Conservation (phyloP, 495 filamentous ascomycete species). For the Hypoxylon fuscum region DNA sequence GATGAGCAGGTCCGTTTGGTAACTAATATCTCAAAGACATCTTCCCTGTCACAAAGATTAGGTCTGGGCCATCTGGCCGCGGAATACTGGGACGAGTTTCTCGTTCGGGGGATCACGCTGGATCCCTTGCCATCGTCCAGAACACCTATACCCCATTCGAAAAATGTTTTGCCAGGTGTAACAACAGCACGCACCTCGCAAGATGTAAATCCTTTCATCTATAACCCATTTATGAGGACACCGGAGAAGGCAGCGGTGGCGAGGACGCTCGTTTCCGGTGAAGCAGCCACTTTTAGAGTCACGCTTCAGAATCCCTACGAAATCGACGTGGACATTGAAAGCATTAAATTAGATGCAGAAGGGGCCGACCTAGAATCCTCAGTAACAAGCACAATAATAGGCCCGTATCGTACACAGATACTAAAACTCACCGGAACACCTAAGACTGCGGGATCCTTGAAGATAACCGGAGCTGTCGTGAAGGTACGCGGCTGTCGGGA, state of each 20-base stretch:
- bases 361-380: slow-evolving; percentile 74
- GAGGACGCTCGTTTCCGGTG: slow-evolving; percentile 76
- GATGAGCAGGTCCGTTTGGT: slow-evolving; percentile 87
- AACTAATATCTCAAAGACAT: slow-evolving; percentile 84
- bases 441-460: slow-evolving; percentile 69
- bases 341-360: slow-evolving; percentile 75
- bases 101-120: slow-evolving; percentile 82
- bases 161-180: slow-evolving; percentile 72
- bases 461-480: slow-evolving; percentile 79
- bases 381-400: slow-evolving; percentile 71
- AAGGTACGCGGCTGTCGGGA: slow-evolving; percentile 83
- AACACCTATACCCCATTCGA: slow-evolving; percentile 75
- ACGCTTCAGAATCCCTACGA: slow-evolving; percentile 94
- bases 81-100: slow-evolving; percentile 96
- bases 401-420: slow-evolving; percentile 81
- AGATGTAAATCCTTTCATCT: slow-evolving; percentile 86
- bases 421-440: slow-evolving; percentile 76
- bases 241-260: slow-evolving; percentile 66
- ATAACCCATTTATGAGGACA: slow-evolving; percentile 85
- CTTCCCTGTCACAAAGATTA: slow-evolving; percentile 75
- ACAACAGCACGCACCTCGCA: slow-evolving; percentile 60
- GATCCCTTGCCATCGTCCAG: slow-evolving; percentile 56
- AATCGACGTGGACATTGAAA: slow-evolving; percentile 88
- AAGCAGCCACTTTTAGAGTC: slow-evolving; percentile 77
- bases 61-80: slow-evolving; percentile 74